Percentiles rank a stretch among this genome's conserved stretches.
phyloP scores from a whole-genome alignment of 208 protist genomes.

The Acanthamoeba royreba region DNA sequence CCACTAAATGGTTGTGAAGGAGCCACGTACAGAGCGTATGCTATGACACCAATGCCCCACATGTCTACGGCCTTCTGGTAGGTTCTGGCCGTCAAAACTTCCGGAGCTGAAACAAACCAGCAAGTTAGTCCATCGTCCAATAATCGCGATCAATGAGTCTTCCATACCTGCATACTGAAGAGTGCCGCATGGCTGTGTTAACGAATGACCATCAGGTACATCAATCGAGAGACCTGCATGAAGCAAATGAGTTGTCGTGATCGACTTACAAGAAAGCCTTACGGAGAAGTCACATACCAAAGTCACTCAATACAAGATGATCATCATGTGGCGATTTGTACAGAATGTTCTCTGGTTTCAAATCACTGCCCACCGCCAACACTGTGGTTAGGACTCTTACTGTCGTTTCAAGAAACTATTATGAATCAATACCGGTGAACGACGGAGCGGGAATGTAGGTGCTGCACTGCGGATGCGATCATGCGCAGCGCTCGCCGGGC shows the following conservation, averaged over 20 bases:
- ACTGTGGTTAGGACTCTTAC: background rate
- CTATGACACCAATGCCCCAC: conserved; percentile 33
- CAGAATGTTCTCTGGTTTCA: conserved; percentile 31
- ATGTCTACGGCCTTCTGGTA: conserved; percentile 41
- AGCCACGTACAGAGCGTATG: background rate
- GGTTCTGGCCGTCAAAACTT: conserved; percentile 13
- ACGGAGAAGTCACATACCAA: background rate
- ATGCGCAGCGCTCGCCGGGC: background rate
- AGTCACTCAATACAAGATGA: conserved; percentile 14
- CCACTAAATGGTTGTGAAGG: background rate
- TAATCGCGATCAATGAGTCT: background rate
- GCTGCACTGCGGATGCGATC: conserved; percentile 3
- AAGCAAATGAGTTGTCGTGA: too few relatives aligned
- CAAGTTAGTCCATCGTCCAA: background rate
- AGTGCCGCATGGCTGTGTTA: background rate
- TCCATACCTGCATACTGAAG: conserved; percentile 21
- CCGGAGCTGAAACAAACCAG: background rate
- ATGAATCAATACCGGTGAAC: background rate
- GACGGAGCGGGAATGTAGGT: background rate
- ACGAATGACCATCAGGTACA: background rate
- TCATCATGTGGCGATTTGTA: conserved; percentile 21
- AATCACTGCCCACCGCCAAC: background rate
- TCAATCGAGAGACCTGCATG: background rate
- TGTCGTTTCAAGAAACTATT: background rate
- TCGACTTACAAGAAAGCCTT: too few relatives aligned